Evolutionary conservation across 2,329 filamentous ascomycete genomes (phyloP), one percentile per base, ranked within the genome.

Genomic region (Xylariales sp.): DNA sequence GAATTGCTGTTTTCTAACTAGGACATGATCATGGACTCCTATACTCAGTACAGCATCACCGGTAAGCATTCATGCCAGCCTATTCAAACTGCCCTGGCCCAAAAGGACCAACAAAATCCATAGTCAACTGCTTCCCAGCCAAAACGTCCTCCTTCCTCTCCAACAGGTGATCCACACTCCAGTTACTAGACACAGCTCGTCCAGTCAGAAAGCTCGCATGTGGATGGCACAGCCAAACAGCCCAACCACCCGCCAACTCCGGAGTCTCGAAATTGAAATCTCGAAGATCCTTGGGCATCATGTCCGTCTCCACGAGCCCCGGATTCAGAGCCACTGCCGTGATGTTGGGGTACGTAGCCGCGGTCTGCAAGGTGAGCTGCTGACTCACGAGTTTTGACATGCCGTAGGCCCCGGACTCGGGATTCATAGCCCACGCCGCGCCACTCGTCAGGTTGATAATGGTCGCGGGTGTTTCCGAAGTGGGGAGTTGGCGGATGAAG

Each of bases 201-300:
- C 64, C 59, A 10, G 56, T 60, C 2, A 55, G 45, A 44, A 63
- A 65, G 3, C 54, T 54, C 11, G 58, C 55, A 12, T 65, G 52
- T 2, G 63, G 56, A 35, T 63, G 57, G 51, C 61, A 64, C 11
- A 66, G 53, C 42, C 53, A 50, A 3, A 50, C 46, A 4, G 47
- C 45, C 3, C 38, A 7, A 8, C 66, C 66, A 11, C 62, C 53
- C 24, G 62, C 55, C 40, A 65, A 58, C 18, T 61, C 59, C 43
- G 65, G 70, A 43, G 71, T 72, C 5, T 64, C 64, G 45, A 67
- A 68, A 4, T 68, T 67, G 5, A 72, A 65, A 8, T 58, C 48
- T 1, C 58, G 43, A 8, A 66, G 59, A 9, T 25, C 22, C 5
- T 31, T 20, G 6, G 43, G 43, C 9, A 50, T 15, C 46, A 64